Percentiles rank a stretch among this genome's conserved stretches.
Evolutionary conservation across 495 filamentous ascomycete species (phyloP).

Genomic region (Neurospora sp.): DNA sequence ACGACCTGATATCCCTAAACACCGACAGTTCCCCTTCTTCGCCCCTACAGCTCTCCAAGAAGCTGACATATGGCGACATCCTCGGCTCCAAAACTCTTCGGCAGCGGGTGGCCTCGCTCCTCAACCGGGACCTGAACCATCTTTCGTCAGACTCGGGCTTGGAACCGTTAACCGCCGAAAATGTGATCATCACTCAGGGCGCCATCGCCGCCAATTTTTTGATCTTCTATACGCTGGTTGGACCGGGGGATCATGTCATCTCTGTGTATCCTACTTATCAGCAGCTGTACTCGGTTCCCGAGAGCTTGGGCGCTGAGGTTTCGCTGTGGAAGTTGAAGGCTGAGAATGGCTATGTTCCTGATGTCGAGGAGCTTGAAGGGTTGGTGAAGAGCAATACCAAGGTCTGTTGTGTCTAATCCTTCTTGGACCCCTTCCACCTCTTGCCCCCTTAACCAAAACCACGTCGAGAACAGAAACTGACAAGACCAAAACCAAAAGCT

Average conservation of each 20-base stretch:
- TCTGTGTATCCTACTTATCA: constrained; percentile 88
- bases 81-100: constrained; percentile 19
- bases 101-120: constrained; percentile 15
- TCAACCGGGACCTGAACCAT: constrained; percentile 3
- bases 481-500: constrained; percentile 7
- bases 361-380: constrained; percentile 54
- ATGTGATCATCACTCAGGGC: constrained; percentile 68
- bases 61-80: constrained; percentile 27
- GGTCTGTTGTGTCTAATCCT: constrained; percentile 9
- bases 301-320: constrained; percentile 70
- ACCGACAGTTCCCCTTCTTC: constrained; percentile 27
- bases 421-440: neutral
- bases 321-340: constrained; percentile 66
- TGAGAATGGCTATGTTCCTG: constrained; percentile 54
- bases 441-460: neutral
- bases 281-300: constrained; percentile 71
- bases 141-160: neutral
- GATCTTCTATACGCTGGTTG: constrained; percentile 61
- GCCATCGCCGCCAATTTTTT: constrained; percentile 82
- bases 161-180: constrained; percentile 32
- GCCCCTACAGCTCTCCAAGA: constrained; percentile 37
- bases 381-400: constrained; percentile 71
- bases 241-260: constrained; percentile 78
- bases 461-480: neutral
- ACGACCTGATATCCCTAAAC: constrained; percentile 58